Percentiles rank a stretch among this genome's conserved stretches.
phyloP scores from a whole-genome alignment of 768 basidiomycete genomes.

The Lactifluus piperatus region DNA sequence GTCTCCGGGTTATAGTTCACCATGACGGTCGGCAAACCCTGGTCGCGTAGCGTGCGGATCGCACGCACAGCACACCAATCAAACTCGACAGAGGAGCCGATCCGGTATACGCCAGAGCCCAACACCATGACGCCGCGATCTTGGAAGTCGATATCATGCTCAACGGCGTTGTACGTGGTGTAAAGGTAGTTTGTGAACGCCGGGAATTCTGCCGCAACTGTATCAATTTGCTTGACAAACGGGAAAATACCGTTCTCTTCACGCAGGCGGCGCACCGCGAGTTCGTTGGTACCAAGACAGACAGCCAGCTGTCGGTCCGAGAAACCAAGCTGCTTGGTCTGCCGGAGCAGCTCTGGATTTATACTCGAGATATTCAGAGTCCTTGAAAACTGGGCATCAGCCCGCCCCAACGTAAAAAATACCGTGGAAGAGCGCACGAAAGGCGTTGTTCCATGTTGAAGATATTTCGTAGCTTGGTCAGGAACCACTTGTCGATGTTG shows the following conservation, averaged over 20 bases:
- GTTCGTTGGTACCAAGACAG: constrained; percentile 82
- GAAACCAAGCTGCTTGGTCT: constrained; percentile 92
- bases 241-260: constrained; percentile 78
- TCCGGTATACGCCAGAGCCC: constrained; percentile 97
- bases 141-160: constrained; percentile 83
- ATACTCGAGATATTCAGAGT: constrained; percentile 57
- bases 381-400: constrained; percentile 30
- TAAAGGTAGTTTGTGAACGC: constrained; percentile 99
- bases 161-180: constrained; percentile 94
- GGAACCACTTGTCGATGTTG: constrained; percentile 98
- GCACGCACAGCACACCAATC: constrained; percentile 99
- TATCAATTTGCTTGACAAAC: constrained; percentile 98
- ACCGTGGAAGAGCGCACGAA: constrained; percentile 41
- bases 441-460: constrained; percentile 71
- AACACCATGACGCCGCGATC: constrained; percentile 96
- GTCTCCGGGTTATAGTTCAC: constrained; percentile 99
- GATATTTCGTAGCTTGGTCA: constrained; percentile 80
- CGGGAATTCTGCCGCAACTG: constrained; percentile 97
- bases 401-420: background rate
- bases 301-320: constrained; percentile 85
- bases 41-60: constrained; percentile 91
- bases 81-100: constrained; percentile 98
- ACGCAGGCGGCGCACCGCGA: constrained; percentile 84
- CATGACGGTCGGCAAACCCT: constrained; percentile 93
- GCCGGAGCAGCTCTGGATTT: constrained; percentile 52